Evolutionary conservation across 2,329 filamentous ascomycete species (phyloP).

Genomic region (Pseudopyrenochaeta lycopersici): DNA sequence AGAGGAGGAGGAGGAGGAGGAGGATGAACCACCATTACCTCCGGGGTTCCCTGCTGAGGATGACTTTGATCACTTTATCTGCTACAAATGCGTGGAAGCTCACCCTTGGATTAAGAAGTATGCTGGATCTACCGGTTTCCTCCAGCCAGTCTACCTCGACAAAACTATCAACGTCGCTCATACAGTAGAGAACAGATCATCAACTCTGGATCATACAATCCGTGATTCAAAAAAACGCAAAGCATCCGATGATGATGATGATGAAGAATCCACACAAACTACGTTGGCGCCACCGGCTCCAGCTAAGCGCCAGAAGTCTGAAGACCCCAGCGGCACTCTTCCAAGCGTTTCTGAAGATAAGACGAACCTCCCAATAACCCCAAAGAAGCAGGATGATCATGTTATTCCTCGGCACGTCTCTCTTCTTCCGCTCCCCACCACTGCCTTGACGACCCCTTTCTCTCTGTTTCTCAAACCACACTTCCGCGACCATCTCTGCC

Average conservation of each 20-base stretch:
- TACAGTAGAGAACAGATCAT: conserved; percentile 4
- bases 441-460: conserved; percentile 66
- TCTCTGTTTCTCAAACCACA: conserved; percentile 82
- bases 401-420: conserved; percentile 67
- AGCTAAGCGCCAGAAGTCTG: conserved; percentile 48
- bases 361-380: conserved; percentile 32
- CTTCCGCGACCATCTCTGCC: conserved; percentile 86
- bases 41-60: conserved; percentile 89
- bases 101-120: conserved; percentile 93
- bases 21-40: conserved; percentile 72
- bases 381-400: conserved; percentile 32
- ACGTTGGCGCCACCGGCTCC: conserved; percentile 24
- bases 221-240: conserved; percentile 55
- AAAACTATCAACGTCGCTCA: conserved; percentile 26
- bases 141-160: conserved; percentile 72
- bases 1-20: conserved; percentile 61
- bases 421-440: conserved; percentile 64
- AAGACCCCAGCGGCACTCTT: conserved; percentile 36
- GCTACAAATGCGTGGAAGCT: conserved; percentile 90
- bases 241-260: conserved; percentile 54
- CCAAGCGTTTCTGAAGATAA: conserved; percentile 48
- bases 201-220: conserved; percentile 27
- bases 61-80: conserved; percentile 88
- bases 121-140: conserved; percentile 80
- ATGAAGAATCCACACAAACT: conserved; percentile 26